Percentiles rank a stretch among this genome's conserved stretches.
These are phyloP conservation scores for Phytopythium ostracodes DNA, from an alignment of 352 stramenopile genomes.

Conservation along the genomic window DNA sequence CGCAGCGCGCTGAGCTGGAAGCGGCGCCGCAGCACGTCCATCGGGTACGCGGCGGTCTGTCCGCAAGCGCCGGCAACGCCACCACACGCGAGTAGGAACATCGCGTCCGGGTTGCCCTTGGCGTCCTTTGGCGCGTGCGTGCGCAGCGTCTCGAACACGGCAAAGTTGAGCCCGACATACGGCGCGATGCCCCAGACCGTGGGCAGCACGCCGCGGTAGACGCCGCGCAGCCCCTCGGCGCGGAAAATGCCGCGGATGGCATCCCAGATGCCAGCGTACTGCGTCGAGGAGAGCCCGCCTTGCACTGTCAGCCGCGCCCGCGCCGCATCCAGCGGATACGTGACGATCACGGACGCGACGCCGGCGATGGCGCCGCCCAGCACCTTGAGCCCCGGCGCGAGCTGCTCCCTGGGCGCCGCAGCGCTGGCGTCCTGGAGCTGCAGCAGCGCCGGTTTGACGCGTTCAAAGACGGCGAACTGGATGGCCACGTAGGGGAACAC, in stretches of 20 bases:
- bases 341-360: conserved; percentile 60
- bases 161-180: conserved; percentile 77
- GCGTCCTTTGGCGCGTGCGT: conserved; percentile 33
- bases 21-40: conserved; percentile 68
- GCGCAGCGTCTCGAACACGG: conserved; percentile 68
- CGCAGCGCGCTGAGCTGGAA: conserved; percentile 65
- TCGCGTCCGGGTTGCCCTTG: conserved; percentile 40
- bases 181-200: conserved; percentile 68
- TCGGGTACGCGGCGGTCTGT: conserved; percentile 68
- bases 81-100: conserved; percentile 57
- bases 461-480: conserved; percentile 70
- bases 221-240: conserved; percentile 45
- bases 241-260: conserved; percentile 44
- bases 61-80: conserved; percentile 62
- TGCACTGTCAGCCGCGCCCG: conserved; percentile 70
- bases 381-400: conserved; percentile 35
- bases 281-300: conserved; percentile 46
- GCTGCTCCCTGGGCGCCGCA: conserved; percentile 10
- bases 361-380: conserved; percentile 53
- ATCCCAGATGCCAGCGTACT: conserved; percentile 64
- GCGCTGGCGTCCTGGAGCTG: conserved; percentile 23
- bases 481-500: conserved; percentile 79
- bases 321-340: conserved; percentile 73
- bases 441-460: conserved; percentile 48
- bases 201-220: conserved; percentile 61